These are phyloP conservation scores for Magnusiomyces fungicola DNA, from an alignment of 1,139 yeast genomes.

Conservation along the genomic window DNA sequence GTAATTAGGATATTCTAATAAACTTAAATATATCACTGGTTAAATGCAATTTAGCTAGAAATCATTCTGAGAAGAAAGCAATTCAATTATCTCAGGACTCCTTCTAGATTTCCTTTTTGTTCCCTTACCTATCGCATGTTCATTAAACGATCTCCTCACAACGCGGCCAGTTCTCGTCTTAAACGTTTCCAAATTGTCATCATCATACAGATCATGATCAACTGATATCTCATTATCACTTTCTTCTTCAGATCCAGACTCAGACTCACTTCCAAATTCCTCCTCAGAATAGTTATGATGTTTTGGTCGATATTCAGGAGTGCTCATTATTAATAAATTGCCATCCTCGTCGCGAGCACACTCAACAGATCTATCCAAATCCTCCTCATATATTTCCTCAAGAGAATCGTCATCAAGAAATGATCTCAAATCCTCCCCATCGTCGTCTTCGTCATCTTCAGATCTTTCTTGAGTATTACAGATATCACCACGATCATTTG, in stretches of 20 bases:
- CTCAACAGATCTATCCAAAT: not conserved
- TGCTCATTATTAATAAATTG: not conserved
- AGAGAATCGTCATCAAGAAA: not conserved
- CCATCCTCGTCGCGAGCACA: not conserved
- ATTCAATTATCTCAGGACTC: too few relatives aligned
- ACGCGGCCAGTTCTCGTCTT: too few relatives aligned
- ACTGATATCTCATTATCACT: not conserved
- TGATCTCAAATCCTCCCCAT: not conserved
- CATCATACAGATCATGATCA: not conserved
- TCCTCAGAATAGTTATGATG: not conserved
- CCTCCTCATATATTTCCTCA: not conserved
- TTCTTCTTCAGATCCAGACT: not conserved
- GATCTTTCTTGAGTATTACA: constrained; percentile 4
- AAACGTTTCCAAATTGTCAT: not conserved
- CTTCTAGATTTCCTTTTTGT: too few relatives aligned
- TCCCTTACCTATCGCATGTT: too few relatives aligned
- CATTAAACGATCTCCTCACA: too few relatives aligned
- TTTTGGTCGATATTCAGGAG: not conserved
- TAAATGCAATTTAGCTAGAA: too few relatives aligned
- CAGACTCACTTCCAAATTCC: not conserved
- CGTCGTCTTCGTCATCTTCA: constrained; percentile 1
- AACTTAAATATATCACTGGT: too few relatives aligned
- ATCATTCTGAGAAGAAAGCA: too few relatives aligned
- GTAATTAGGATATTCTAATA: too few relatives aligned
- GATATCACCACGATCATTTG: constrained; percentile 1